These are phyloP conservation scores for Gamsiella multidivaricata DNA, from an alignment of 192 early-diverging fungal species.

Conservation along the genomic window DNA sequence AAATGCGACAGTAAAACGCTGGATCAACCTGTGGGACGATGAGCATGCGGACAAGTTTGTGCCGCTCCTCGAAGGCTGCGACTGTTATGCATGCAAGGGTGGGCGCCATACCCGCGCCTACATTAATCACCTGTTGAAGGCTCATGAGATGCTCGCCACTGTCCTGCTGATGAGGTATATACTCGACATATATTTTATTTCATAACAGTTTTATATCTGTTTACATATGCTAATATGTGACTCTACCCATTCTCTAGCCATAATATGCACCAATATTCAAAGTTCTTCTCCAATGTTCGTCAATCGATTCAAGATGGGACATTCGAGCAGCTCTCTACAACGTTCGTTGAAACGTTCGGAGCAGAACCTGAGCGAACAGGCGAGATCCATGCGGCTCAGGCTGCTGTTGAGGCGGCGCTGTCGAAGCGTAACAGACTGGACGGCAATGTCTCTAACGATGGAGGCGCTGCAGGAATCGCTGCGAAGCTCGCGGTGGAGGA, in stretches of 20 bases:
- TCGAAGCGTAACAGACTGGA: constrained; percentile 29
- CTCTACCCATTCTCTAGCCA: constrained; percentile 30
- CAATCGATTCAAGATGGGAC: constrained; percentile 39
- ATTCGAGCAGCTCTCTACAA: constrained; percentile 21
- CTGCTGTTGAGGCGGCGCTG: constrained; percentile 17
- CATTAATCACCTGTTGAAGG: constrained; percentile 76
- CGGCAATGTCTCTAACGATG: neutral
- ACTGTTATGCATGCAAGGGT: constrained; percentile 72
- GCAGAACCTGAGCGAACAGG: constrained; percentile 37
- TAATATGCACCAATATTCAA: constrained; percentile 52
- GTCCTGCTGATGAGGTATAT: constrained; percentile 77
- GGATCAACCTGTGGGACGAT: constrained; percentile 69
- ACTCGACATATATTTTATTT: neutral
- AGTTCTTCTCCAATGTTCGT: constrained; percentile 47
- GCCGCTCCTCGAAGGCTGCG: constrained; percentile 70
- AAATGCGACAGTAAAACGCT: too few relatives aligned
- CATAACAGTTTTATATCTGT: neutral
- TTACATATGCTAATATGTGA: neutral
- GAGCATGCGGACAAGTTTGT: constrained; percentile 67
- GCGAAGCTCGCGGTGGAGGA: constrained; percentile 11
- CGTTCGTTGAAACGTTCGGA: constrained; percentile 28
- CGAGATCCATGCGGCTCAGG: constrained; percentile 33
- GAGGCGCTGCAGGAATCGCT: neutral
- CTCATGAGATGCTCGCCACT: constrained; percentile 82
- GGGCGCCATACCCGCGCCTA: constrained; percentile 75